Evolutionary conservation across 2,329 filamentous ascomycete species (phyloP).

Genomic region (Zasmidium cellare): DNA sequence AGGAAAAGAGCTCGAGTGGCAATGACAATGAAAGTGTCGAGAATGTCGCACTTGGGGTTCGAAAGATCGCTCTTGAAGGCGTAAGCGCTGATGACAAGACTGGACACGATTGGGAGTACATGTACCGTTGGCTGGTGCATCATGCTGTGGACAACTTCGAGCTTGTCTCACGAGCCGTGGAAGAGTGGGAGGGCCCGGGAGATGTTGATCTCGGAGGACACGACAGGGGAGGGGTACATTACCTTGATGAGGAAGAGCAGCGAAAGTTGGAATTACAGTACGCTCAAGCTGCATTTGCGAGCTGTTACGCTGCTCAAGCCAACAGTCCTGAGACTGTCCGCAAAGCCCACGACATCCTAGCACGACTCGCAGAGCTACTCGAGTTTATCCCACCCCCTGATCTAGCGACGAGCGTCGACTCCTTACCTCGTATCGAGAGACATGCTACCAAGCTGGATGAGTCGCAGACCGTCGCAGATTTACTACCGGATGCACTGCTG

Average conservation of each 20-base stretch:
- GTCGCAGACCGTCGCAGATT: slow-evolving; percentile 27
- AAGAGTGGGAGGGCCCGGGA: slow-evolving; percentile 71
- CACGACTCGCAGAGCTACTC: slow-evolving; percentile 60
- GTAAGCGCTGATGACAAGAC: slow-evolving; percentile 32
- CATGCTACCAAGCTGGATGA: slow-evolving; percentile 36
- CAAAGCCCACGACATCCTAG: slow-evolving; percentile 61
- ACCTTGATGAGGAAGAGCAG: slow-evolving; percentile 62
- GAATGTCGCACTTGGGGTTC: slow-evolving; percentile 11
- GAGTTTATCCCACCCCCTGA: slow-evolving; percentile 59
- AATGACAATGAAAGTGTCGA: too few species aligned
- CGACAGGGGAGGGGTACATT: slow-evolving; percentile 50
- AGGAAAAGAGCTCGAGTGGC: background rate
- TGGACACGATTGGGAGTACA: slow-evolving; percentile 67
- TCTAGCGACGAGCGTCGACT: slow-evolving; percentile 42
- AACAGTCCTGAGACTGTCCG: slow-evolving; percentile 59
- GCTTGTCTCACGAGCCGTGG: slow-evolving; percentile 62
- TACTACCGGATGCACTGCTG: slow-evolving; percentile 53
- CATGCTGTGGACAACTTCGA: slow-evolving; percentile 62
- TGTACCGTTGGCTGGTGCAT: slow-evolving; percentile 66
- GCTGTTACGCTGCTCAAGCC: slow-evolving; percentile 66
- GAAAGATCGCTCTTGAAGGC: slow-evolving; percentile 31
- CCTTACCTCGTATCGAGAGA: slow-evolving; percentile 44
- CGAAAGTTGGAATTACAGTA: slow-evolving; percentile 64
- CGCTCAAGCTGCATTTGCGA: slow-evolving; percentile 66
- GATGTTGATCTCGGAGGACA: slow-evolving; percentile 67